A percentile compares a stretch with the other conserved stretches of the same genome.
Conservation (phyloP, 2,329 filamentous ascomycete species). For the Ceratocystis lukuohia region DNA sequence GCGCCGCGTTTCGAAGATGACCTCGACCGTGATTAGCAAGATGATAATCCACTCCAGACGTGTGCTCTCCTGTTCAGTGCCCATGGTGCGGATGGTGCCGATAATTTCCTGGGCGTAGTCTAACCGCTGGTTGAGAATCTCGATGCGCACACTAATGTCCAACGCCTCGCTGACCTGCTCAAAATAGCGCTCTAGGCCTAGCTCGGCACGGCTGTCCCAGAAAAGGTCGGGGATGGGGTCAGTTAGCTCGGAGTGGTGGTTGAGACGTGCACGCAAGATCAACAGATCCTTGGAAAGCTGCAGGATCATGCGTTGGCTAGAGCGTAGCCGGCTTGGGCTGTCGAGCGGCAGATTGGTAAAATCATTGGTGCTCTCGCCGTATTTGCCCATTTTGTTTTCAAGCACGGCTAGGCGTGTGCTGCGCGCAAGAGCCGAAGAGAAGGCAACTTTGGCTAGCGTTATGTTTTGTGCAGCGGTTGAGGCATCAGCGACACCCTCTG, state of each 20-base stretch:
- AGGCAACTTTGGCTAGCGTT: constrained; percentile 86
- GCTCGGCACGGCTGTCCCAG: constrained; percentile 82
- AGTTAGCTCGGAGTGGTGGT: constrained; percentile 92
- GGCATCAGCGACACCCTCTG: constrained; percentile 26
- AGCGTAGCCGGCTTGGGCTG: constrained; percentile 36
- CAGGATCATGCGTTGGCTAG: constrained; percentile 61
- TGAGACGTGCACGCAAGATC: constrained; percentile 77
- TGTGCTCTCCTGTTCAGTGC: constrained; percentile 81
- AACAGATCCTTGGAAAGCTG: constrained; percentile 89
- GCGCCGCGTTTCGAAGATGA: constrained; percentile 69
- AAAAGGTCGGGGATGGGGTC: constrained; percentile 92
- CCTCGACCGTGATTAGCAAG: constrained; percentile 80
- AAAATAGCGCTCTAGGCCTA: constrained; percentile 87
- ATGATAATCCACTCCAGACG: constrained; percentile 95
- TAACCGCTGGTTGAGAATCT: constrained; percentile 89
- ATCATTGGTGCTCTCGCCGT: constrained; percentile 72
- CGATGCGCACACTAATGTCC: constrained; percentile 83
- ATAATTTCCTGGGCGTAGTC: constrained; percentile 96
- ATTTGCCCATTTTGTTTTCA: constrained; percentile 66
- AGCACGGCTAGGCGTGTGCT: constrained; percentile 89
- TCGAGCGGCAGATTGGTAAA: constrained; percentile 65
- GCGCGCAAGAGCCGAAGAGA: constrained; percentile 83
- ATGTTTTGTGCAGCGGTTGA: constrained; percentile 35
- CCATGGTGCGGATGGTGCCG: constrained; percentile 69
- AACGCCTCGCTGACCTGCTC: constrained; percentile 81